These are phyloP conservation scores for Sanghuangporus baumii DNA, from an alignment of 1,284 basidiomycete species.

Conservation along the genomic window DNA sequence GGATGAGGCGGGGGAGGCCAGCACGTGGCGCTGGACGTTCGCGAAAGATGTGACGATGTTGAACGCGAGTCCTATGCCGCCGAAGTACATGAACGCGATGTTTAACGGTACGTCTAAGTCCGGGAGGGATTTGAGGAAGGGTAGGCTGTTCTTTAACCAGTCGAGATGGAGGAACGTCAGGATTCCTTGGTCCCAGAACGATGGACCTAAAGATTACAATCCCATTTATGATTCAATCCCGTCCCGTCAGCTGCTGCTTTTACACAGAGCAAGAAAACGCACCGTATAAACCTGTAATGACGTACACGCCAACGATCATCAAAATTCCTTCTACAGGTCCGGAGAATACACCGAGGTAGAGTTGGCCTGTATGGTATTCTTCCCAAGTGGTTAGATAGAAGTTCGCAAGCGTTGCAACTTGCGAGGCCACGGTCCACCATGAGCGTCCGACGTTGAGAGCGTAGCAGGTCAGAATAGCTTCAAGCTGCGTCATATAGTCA, in stretches of 20 bases:
- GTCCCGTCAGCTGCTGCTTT: too few relatives aligned
- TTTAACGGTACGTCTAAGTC: conserved; percentile 76
- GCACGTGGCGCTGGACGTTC: conserved; percentile 62
- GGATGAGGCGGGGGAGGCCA: conserved; percentile 51
- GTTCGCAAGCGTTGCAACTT: conserved; percentile 84
- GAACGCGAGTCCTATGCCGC: conserved; percentile 64
- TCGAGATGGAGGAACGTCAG: conserved; percentile 48
- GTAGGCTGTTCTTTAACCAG: neutral
- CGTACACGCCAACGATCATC: conserved; percentile 76
- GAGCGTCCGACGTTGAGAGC: conserved; percentile 89
- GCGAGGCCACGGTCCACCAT: conserved; percentile 93
- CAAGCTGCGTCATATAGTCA: conserved; percentile 51
- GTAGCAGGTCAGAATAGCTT: conserved; percentile 75
- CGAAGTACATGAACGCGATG: conserved; percentile 85
- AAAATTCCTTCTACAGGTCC: conserved; percentile 97
- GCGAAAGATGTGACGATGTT: conserved; percentile 80
- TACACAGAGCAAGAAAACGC: conserved; percentile 21
- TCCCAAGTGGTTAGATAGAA: conserved; percentile 99
- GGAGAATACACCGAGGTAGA: conserved; percentile 91
- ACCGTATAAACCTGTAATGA: conserved; percentile 75
- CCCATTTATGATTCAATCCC: neutral
- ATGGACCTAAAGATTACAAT: conserved; percentile 44
- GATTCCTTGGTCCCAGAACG: conserved; percentile 80
- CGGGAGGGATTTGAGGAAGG: neutral
- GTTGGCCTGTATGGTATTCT: conserved; percentile 90